Evolutionary conservation across 2,329 filamentous ascomycete species (phyloP), one percentile per base, ranked within the genome.

Genomic region (Verticillium zaregamsianum): DNA sequence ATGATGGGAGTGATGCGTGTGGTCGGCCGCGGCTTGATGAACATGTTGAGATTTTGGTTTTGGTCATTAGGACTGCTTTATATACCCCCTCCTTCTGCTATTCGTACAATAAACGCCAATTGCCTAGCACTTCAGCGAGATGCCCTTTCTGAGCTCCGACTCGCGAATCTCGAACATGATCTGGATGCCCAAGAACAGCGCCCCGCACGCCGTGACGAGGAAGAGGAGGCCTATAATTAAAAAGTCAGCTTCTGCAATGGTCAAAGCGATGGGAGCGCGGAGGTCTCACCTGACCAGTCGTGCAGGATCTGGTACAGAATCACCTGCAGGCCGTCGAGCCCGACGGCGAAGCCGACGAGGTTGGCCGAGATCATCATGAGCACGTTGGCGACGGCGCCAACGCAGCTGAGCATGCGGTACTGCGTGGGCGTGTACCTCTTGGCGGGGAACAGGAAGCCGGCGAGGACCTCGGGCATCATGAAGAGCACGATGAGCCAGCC

Each of bases 291-390:
- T 54, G 87, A 87, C 79, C 87, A 91, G 62, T 90, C 90, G 20
- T 86, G 86, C 59, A 96, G 79, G 62, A 98, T 93, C 1, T 90
- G 89, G 62, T 82, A 80, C 11, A 96, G 73, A 58, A 98, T 86
- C 33, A 84, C 90, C 74, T 90, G 85, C 71, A 98, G 68, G 0
- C 96, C 95, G 71, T 99, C 95, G 58, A 97, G 67, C 0, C 96
- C 96, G 14, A 99, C 84, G 0, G 94, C 95, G 76, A 98, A 99
- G 0, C 95, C 95, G 12, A 99, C 93, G 20, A 99, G 78, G 72
- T 99, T 99, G 17, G 94, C 95, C 55, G 86, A 84, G 84, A 98
- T 97, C 90, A 99, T 95, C 90, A 97, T 93, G 57, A 98, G 77
- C 28, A 96, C 84, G 68, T 97, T 97, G 0, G 78, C 85, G 3